Base-by-base conservation (phyloP, 2,329 filamentous ascomycete genomes). In the Sporothrix variecibatus region DNA sequence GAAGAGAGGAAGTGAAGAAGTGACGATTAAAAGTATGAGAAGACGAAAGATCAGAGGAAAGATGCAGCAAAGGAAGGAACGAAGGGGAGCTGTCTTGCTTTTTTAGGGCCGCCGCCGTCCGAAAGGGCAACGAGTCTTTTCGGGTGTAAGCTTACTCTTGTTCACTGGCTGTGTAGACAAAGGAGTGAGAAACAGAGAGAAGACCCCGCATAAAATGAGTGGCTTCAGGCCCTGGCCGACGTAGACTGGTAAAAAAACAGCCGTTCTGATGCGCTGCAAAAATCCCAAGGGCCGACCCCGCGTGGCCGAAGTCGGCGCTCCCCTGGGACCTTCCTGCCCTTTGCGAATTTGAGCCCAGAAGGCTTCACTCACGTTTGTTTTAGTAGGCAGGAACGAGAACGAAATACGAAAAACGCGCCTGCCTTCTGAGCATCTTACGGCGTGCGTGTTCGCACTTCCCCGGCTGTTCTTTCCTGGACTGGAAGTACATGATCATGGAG, bases 261-360 rank as follows among this genome's bases (percentile, higher is more conserved):
- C 62, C 28, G 43, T 58, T 64, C 58, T 72, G 60, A 51, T 34
- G 43, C 12, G 38, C 28, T 67, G 56, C 15, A 15, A 40, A 31
- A 67, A 46, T 9, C 23, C 23, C n/a, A 67, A 64, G 15, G 43
- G 51, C 71, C 70, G 38, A 76, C 75, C 75, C 73, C 73, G 73
- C 75, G 49, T 74, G 67, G 75, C 75, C 75, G 75, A 76, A 74
- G 69, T 76, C 75, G 75, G 75, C 51, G 53, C 38, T 31, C 1
- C 23, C 20, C 43, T 23, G 9, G 43, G 15, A 6, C 43, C 43
- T 49, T 49, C 43, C 43, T 49, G 43, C 11, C 43, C 34, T 34
- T 34, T 17, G 15, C 1, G 12, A 12, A 49, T 17, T 49, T 17
- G 15, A 49, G 26, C 34, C 34, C 7, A 65, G 46, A 65, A 40